Conservation (phyloP, 2,329 filamentous ascomycete species). For the Phoma herbarum region DNA sequence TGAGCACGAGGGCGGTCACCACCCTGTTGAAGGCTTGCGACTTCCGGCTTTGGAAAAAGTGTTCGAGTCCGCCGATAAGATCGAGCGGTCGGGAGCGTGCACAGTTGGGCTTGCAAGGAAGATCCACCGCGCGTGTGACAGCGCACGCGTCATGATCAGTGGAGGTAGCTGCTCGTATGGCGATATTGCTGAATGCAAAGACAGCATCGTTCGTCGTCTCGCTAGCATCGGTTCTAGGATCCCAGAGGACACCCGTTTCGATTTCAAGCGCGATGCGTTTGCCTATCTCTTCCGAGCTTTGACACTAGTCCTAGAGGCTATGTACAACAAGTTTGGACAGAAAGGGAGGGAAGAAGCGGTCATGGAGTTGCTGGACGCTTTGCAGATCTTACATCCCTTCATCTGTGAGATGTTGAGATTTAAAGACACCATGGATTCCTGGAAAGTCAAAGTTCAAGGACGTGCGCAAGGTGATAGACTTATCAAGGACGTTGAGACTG, state of each 20-base stretch:
- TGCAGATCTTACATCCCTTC: slow-evolving; percentile 31
- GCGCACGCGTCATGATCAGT: slow-evolving; percentile 12
- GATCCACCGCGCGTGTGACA: slow-evolving; percentile 28
- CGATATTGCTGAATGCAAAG: slow-evolving; percentile 16
- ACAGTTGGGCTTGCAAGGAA: slow-evolving; percentile 25
- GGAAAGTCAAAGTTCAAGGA: slow-evolving; percentile 30
- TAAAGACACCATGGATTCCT: slow-evolving; percentile 35
- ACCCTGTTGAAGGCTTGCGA: background rate
- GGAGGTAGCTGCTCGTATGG: slow-evolving; percentile 14
- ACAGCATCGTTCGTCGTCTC: slow-evolving; percentile 24
- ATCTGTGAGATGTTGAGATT: slow-evolving; percentile 32
- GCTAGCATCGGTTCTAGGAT: background rate
- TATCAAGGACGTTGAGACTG: slow-evolving; percentile 33
- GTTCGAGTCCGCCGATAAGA: slow-evolving; percentile 33
- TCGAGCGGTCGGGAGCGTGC: slow-evolving; percentile 30
- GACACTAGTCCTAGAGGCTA: slow-evolving; percentile 23
- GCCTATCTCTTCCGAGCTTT: slow-evolving; percentile 37
- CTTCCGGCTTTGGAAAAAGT: slow-evolving; percentile 24
- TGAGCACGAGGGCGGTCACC: background rate
- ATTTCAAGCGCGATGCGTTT: slow-evolving; percentile 42
- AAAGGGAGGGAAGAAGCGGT: slow-evolving; percentile 11
- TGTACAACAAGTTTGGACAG: slow-evolving; percentile 28
- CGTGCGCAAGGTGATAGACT: slow-evolving; percentile 31
- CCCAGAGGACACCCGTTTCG: slow-evolving; percentile 9
- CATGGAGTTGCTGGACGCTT: slow-evolving; percentile 21